phyloP scores from a whole-genome alignment of 305 asterid genomes.

The Stenogyne calaminthoides region DNA sequence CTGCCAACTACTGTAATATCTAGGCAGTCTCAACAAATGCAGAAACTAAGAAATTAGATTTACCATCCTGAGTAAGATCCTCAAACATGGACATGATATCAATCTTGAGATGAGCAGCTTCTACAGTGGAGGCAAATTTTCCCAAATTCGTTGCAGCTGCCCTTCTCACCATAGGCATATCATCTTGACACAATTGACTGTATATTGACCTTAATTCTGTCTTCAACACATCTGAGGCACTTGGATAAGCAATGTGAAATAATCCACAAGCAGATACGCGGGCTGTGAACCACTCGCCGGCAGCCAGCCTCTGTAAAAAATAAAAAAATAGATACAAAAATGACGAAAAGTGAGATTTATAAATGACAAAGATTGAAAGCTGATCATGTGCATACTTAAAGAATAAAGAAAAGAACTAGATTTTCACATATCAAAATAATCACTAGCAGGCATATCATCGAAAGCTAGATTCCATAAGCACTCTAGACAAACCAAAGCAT shows the following conservation, averaged over 20 bases:
- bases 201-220: conserved; percentile 75
- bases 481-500: neutral
- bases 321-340: conserved; percentile 1
- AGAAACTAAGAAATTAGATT: conserved; percentile 2
- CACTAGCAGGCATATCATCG: neutral
- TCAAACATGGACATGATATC: conserved; percentile 89
- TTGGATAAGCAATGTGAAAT: conserved; percentile 84
- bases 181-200: conserved; percentile 91
- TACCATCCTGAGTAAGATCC: conserved; percentile 94
- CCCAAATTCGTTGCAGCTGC: conserved; percentile 93
- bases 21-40: neutral
- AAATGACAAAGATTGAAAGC: neutral
- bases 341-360: neutral
- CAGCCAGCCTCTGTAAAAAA: conserved; percentile 74
- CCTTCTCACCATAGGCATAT: conserved; percentile 97
- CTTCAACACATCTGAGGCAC: conserved; percentile 79
- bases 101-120: conserved; percentile 82
- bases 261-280: conserved; percentile 94
- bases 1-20: conserved; percentile 11
- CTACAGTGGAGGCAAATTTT: conserved; percentile 89
- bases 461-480: conserved; percentile 1
- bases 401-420: conserved; percentile 13
- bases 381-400: neutral
- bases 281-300: conserved; percentile 97
- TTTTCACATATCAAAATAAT: conserved; percentile 21